Base-by-base conservation (phyloP, 306 rosid species). In the Fragaria vesca region DNA sequence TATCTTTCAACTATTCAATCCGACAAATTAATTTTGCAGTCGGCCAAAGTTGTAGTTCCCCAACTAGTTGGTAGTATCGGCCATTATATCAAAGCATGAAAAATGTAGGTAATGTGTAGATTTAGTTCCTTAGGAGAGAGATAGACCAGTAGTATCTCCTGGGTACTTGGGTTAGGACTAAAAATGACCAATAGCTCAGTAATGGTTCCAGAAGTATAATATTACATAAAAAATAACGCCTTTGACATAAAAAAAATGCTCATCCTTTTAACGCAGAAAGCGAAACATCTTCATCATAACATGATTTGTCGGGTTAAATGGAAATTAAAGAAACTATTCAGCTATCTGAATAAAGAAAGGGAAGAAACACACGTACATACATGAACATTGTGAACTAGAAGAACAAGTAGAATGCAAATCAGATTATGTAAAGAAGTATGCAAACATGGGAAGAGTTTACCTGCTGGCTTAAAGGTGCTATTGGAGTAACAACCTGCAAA, bases 381-480 rank as follows among this genome's bases (percentile, higher is more conserved):
- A 71, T 72, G 48, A 52, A 18, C 32, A 51, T 34, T 5, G 26
- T 32, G 55, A 51, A 32, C 47, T 51, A 52, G 50, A 12, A 51
- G 20, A 50, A 8, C 63, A 54, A 10, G 6, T 1, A 73, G 55
- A 74, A 40, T 8, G 32, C 57, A 74, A 26, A 74, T 45, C 32
- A 17, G 11, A 74, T 42, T 17, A 48, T 36, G 36, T 21, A 71
- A 61, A 47, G 24, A 60, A 30, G 4, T 26, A 57, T 1, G 45
- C 36, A 54, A 82, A 80, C 38, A 74, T 21, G 17, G 71, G 47
- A 21, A 48, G 38, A 60, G 50, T 15, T 76, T 92, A 96, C 99
- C 98, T 93, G 99, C 84, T 96, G 99, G 72, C 98, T 96, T 72
- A 96, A 84, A 72, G 99, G 99, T 47, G 99, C 98, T 76, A 96